Percentiles rank a stretch among this genome's conserved stretches.
phyloP scores from a whole-genome alignment of 441 rosid genomes.

The Croton setiger region DNA sequence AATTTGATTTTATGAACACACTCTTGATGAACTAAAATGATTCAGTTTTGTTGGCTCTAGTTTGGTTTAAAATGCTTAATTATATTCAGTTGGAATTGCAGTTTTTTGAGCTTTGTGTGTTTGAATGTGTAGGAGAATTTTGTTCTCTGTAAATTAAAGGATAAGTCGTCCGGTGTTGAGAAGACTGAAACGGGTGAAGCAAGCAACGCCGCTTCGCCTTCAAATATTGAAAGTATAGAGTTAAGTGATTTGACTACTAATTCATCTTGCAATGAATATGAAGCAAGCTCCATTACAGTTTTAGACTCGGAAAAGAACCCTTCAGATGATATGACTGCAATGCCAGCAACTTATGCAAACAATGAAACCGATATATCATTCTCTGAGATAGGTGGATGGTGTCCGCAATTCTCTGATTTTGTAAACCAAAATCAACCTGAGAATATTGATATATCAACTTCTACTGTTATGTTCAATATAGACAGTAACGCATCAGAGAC shows the following conservation, averaged over 20 bases:
- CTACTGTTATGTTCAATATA: neutral
- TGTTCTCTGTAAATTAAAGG: constrained; percentile 12
- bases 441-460: neutral
- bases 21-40: too few species aligned
- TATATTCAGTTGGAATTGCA: too few species aligned
- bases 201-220: neutral
- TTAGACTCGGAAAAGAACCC: constrained; percentile 5
- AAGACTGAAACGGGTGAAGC: neutral
- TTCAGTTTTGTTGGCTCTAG: neutral
- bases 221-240: neutral
- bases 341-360: neutral
- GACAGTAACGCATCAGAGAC: neutral
- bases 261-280: neutral
- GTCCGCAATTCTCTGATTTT: neutral
- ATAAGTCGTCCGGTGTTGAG: neutral
- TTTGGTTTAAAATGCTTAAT: neutral
- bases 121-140: constrained; percentile 15
- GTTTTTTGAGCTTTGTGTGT: neutral
- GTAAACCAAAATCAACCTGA: neutral
- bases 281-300: neutral
- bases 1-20: too few species aligned
- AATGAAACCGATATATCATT: neutral
- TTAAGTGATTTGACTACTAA: neutral
- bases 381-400: neutral
- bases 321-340: neutral